These are phyloP conservation scores for Tetradesmus obliquus DNA, from an alignment of 139 green algal genomes.

Conservation along the genomic window DNA sequence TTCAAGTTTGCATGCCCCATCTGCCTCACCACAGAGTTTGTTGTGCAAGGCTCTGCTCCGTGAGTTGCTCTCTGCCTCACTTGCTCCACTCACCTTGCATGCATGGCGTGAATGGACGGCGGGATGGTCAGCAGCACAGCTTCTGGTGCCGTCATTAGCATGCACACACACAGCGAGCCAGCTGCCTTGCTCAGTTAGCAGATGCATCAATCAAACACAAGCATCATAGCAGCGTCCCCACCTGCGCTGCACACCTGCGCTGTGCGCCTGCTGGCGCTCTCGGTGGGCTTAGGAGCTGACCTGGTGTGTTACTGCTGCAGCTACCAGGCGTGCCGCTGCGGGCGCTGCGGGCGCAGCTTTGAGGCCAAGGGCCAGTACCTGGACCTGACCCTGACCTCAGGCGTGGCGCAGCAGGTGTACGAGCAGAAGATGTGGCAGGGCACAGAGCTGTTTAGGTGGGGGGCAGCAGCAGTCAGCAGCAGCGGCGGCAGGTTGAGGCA, in stretches of 20 bases:
- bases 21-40: conserved; percentile 58
- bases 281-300: no score
- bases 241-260: background rate
- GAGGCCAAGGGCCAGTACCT: conserved; percentile 45
- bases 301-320: background rate
- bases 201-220: background rate
- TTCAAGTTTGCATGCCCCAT: conserved; percentile 67
- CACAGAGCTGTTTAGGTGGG: conserved; percentile 73
- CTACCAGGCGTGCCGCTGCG: conserved; percentile 49
- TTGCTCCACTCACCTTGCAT: background rate
- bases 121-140: background rate
- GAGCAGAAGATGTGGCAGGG: conserved; percentile 63
- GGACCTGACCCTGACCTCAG: conserved; percentile 80
- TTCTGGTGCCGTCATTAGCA: background rate
- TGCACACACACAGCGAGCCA: background rate
- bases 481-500: background rate
- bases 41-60: conserved; percentile 3
- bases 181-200: background rate
- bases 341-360: conserved; percentile 66
- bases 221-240: background rate
- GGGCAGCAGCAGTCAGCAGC: background rate
- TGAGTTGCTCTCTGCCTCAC: background rate
- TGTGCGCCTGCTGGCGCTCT: background rate
- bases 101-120: background rate
- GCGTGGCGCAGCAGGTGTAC: conserved; percentile 67